A percentile compares a stretch with the other conserved stretches of the same genome.
Conservation (phyloP, 495 filamentous ascomycete genomes). For the Aspergillus mulundensis region DNA sequence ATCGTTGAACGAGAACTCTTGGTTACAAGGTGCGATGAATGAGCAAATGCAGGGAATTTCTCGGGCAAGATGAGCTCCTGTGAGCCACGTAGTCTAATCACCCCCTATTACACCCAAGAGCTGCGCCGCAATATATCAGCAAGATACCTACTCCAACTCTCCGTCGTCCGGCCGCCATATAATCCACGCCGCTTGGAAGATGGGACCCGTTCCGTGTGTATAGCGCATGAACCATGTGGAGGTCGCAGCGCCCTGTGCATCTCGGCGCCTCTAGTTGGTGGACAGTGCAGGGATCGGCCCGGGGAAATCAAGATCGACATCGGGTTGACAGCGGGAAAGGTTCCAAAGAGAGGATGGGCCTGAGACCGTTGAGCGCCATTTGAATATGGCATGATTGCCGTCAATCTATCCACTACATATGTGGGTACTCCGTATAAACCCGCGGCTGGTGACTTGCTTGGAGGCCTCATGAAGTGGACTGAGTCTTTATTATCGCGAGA, state of each 20-base stretch:
- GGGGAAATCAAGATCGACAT: neutral
- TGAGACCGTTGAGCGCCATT: neutral
- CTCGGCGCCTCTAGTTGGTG: neutral
- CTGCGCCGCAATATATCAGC: neutral
- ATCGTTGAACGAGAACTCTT: too few relatives aligned
- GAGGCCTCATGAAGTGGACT: too few relatives aligned
- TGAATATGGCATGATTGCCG: too few relatives aligned
- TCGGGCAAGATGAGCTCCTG: neutral
- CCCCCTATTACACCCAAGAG: neutral
- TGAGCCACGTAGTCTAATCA: neutral
- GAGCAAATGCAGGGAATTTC: neutral
- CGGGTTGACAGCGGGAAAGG: neutral
- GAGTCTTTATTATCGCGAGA: too few relatives aligned
- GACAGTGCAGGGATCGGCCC: neutral
- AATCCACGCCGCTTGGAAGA: too few relatives aligned
- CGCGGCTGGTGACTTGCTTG: too few relatives aligned
- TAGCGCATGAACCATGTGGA: neutral
- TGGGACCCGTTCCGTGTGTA: too few relatives aligned
- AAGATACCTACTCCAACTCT: neutral
- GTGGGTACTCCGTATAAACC: too few relatives aligned
- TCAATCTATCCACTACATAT: neutral
- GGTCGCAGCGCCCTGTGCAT: neutral
- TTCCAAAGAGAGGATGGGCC: neutral
- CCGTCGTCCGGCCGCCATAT: neutral
- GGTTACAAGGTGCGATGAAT: too few relatives aligned